Evolutionary conservation across 257 asterid species (phyloP).

Genomic region (Linaria vulgaris): DNA sequence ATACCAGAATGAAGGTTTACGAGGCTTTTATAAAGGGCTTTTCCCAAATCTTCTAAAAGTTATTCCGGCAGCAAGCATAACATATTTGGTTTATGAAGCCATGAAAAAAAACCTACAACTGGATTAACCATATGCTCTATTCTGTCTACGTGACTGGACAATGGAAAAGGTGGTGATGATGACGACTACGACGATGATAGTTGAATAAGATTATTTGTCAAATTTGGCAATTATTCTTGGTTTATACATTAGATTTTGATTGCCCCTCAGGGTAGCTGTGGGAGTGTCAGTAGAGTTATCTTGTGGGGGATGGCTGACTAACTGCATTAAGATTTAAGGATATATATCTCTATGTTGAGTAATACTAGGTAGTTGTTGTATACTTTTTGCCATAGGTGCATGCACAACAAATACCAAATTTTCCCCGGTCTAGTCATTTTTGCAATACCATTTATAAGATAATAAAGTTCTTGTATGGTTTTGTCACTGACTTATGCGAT

Average conservation of each 20-base stretch:
- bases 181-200: conserved; percentile 38
- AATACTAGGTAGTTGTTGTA: conserved; percentile 48
- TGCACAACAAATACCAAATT: conserved; percentile 37
- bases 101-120: conserved; percentile 86
- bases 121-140: conserved; percentile 40
- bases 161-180: conserved; percentile 20
- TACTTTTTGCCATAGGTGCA: conserved; percentile 35
- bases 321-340: conserved; percentile 33
- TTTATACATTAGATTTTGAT: conserved; percentile 39
- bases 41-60: conserved; percentile 95
- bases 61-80: conserved; percentile 94
- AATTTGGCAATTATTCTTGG: conserved; percentile 42
- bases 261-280: conserved; percentile 36
- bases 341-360: conserved; percentile 35
- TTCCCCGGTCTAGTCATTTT: conserved; percentile 33
- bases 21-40: conserved; percentile 95
- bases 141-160: conserved; percentile 16
- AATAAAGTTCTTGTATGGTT: background rate
- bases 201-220: conserved; percentile 37
- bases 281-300: conserved; percentile 30
- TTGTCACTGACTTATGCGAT: background rate
- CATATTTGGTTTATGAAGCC: conserved; percentile 88
- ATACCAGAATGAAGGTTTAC: conserved; percentile 56
- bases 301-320: conserved; percentile 42
- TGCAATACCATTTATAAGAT: conserved; percentile 30